These are phyloP conservation scores for Miscanthus lutarioriparius DNA, from an alignment of 176 grass and related monocot genomes.

Conservation along the genomic window DNA sequence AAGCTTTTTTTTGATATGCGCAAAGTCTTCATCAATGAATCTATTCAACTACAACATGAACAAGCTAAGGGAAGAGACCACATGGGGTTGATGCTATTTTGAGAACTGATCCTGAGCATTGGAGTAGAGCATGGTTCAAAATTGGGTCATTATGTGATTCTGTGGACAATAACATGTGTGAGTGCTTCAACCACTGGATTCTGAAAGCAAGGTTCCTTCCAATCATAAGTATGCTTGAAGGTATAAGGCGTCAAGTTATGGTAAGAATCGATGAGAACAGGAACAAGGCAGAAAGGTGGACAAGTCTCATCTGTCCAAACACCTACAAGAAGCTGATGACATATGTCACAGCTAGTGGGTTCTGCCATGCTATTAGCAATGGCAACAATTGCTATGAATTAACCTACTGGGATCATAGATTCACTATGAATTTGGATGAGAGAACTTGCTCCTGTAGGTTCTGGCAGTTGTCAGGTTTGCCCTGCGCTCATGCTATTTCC, in stretches of 20 bases:
- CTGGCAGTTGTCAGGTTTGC: too few species aligned
- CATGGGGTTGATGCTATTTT: neutral
- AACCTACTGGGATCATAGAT: neutral
- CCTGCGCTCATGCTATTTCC: too few species aligned
- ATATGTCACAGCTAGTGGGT: neutral
- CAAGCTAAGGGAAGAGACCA: neutral
- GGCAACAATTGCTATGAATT: neutral
- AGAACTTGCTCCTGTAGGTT: too few species aligned
- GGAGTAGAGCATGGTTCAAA: neutral
- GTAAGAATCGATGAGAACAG: neutral
- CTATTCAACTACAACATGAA: neutral
- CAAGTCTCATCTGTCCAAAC: neutral
- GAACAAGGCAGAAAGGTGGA: neutral
- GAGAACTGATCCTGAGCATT: neutral
- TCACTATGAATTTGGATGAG: too few species aligned
- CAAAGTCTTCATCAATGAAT: neutral
- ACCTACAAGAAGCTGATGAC: neutral
- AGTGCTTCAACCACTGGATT: neutral
- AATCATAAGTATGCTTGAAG: constrained; percentile 11
- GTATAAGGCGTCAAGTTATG: neutral
- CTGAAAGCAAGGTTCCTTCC: neutral
- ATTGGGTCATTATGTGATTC: neutral
- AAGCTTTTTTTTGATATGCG: neutral
- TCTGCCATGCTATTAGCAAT: neutral
- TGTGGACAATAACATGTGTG: neutral